Evolutionary conservation across 352 stramenopile species (phyloP), one percentile per base, ranked within the genome.

Genomic region (Pythium scleroteichum): DNA sequence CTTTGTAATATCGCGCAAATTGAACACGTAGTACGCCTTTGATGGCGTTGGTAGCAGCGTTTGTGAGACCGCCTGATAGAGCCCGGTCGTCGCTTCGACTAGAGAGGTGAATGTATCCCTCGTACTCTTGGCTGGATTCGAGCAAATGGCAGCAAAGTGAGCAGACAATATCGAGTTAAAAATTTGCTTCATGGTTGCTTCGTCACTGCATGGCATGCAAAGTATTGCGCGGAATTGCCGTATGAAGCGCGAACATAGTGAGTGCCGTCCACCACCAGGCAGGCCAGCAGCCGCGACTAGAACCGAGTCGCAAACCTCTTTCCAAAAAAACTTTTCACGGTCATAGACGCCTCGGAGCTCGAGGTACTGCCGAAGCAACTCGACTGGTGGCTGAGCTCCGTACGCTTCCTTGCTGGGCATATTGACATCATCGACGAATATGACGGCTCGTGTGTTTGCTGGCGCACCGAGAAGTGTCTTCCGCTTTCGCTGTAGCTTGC

Each of bases 341-440:
- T 96, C 87, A 35, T 96, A 95, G 16, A 93, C 72, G 0, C 87
- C 87, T 35, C 75, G 64, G 33, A 79, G 84, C 42, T 92, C 80
- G 9, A 95, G 52, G 41, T 79, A 81, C 49, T 92, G 80, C 8
- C 87, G 74, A 13, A 96, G 68, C 9, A 96, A 59, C 46, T 96
- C 84, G 20, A 96, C 76, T 20, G 84, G 79, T 8, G 86, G 87
- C 27, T 95, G 86, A 0, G 80, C 84, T 0, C 86, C 82, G 46
- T 87, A 79, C 8, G 71, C 72, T 45, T 98, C 92, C 1, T 70
- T 62, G 9, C 61, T 81, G 0, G 93, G 90, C 72, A 98, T 93
- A 61, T 98, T 98, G 19, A 98, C 60, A 64, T 98, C 93, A 64
- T 98, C 93, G 20, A 98, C 78, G 47, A 96, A 92, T 35, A 89